Evolutionary conservation across 2,329 filamentous ascomycete genomes (phyloP).

Genomic region (Hirsutella rhossiliensis): DNA sequence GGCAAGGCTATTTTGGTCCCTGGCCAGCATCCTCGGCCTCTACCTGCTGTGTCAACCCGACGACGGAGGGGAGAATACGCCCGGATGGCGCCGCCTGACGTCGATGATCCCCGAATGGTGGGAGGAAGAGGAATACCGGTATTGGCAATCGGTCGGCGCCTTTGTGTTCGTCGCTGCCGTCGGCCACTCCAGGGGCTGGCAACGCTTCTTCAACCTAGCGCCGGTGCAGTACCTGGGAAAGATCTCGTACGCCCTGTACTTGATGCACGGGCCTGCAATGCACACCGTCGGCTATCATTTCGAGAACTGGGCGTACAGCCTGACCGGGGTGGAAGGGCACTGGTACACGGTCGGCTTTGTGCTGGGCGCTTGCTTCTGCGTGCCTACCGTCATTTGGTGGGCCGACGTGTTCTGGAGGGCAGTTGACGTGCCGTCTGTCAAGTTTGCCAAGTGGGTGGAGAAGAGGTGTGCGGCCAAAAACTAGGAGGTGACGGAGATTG

Average conservation of each 20-base stretch:
- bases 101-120: conserved; percentile 37
- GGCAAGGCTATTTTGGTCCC: conserved; percentile 21
- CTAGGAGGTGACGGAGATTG: conserved; percentile 6
- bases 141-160: conserved; percentile 43
- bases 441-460: conserved; percentile 45
- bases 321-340: conserved; percentile 33
- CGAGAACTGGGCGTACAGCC: conserved; percentile 32
- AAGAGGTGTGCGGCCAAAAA: conserved; percentile 22
- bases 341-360: conserved; percentile 34
- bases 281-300: conserved; percentile 40
- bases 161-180: conserved; percentile 39
- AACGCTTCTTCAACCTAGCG: conserved; percentile 35
- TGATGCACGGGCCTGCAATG: conserved; percentile 46
- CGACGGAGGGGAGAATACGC: conserved; percentile 30
- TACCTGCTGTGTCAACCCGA: conserved; percentile 35
- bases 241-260: conserved; percentile 48
- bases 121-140: conserved; percentile 35
- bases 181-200: conserved; percentile 32
- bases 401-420: conserved; percentile 44
- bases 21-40: conserved; percentile 34
- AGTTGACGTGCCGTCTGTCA: conserved; percentile 43
- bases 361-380: conserved; percentile 32
- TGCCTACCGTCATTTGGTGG: conserved; percentile 40
- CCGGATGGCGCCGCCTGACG: conserved; percentile 38
- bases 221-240: conserved; percentile 46